Evolutionary conservation across 176 grass and related monocot genomes (phyloP), one percentile per base, ranked within the genome.

Genomic region (Eleusine coracana): DNA sequence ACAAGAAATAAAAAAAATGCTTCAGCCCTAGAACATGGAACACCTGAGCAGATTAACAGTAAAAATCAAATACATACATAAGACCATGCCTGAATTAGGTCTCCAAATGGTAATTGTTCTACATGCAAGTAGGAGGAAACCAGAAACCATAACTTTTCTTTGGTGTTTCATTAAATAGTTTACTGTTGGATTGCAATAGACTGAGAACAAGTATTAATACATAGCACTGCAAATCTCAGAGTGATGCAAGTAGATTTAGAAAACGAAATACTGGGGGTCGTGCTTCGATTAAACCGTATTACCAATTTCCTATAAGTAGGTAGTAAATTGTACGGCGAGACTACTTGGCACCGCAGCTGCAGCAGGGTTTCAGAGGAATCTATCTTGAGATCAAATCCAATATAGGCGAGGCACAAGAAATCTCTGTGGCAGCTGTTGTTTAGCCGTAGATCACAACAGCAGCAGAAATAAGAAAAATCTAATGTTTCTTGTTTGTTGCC

Each of bases 361-460:
- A 28, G 25, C n/a, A 25, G n/a, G 44, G 8, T 14, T 46, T 17
- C 10, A 5, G 16, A 78, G 10, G 12, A 36, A 36, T 67, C 31
- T 36, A n/a, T n/a, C n/a, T n/a, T n/a, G n/a, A n/a, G n/a, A 59
- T 79, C 9, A 28, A 61, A 55, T 83, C 70, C 31, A 39, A 34
- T 41, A n/a, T n/a, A 21, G 49, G 5, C 20, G 11, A 27, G n/a
- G 62, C 50, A 25, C 20, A 71, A 69, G 15, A 66, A n/a, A 48
- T 27, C 41, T 16, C 17, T 54, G 2, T 54, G 16, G 51, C 17
- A 6, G 9, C 61, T 25, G 31, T 23, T 66, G 60, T 17, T 20
- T 37, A 36, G 17, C 28, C 62, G 34, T 39, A 17, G 17, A 80
- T 68, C 77, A 16, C 45, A 52, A 49, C 18, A 23, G 3, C 77